These are phyloP conservation scores for Lactarius tabidus DNA, from an alignment of 768 basidiomycete species.

Conservation along the genomic window DNA sequence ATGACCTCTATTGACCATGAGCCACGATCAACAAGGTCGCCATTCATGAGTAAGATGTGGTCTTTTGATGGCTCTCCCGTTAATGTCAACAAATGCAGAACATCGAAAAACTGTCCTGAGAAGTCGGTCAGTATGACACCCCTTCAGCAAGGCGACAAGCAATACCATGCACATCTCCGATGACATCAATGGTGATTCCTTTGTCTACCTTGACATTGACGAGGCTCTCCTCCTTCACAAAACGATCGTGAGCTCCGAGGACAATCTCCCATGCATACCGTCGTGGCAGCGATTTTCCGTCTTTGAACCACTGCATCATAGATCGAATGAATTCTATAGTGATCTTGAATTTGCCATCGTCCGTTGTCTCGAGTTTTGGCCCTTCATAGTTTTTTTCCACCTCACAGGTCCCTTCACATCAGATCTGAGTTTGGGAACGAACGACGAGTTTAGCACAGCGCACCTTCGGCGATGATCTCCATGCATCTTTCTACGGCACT, in stretches of 20 bases:
- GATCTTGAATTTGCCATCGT: conserved; percentile 68
- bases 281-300: conserved; percentile 86
- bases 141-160: conserved; percentile 6
- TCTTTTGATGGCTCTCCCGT: conserved; percentile 81
- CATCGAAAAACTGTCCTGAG: conserved; percentile 91
- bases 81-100: conserved; percentile 79
- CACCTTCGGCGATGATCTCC: conserved; percentile 78
- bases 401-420: conserved; percentile 63
- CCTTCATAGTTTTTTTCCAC: conserved; percentile 71
- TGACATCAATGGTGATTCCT: conserved; percentile 84
- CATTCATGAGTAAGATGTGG: conserved; percentile 89
- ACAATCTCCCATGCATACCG: conserved; percentile 96
- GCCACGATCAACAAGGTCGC: conserved; percentile 97
- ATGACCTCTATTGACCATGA: conserved; percentile 94
- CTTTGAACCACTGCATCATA: conserved; percentile 92
- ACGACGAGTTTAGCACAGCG: conserved; percentile 17
- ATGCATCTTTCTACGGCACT: conserved; percentile 67
- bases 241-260: conserved; percentile 73
- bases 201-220: conserved; percentile 72
- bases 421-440: background rate
- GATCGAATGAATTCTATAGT: conserved; percentile 72
- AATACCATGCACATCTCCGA: conserved; percentile 92
- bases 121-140: conserved; percentile 11
- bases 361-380: conserved; percentile 57
- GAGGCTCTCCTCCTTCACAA: conserved; percentile 75